Evolutionary conservation across 1,284 basidiomycete genomes (phyloP).

Genomic region (Fomes fomentarius): DNA sequence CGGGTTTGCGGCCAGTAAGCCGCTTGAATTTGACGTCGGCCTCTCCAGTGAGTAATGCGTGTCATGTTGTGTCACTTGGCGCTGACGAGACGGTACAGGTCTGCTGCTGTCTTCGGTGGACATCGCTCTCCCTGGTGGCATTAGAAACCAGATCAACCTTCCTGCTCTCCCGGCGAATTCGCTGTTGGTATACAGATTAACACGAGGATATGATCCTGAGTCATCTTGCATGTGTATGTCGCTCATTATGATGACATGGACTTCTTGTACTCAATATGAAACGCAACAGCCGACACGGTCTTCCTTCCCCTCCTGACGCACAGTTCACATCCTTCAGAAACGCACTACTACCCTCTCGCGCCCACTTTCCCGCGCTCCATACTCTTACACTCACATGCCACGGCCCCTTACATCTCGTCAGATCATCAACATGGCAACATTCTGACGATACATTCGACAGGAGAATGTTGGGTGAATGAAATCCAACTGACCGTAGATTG

Average conservation of each 20-base stretch:
- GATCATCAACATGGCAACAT: conserved; percentile 44
- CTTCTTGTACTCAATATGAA: neutral
- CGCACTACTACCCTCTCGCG: conserved; percentile 67
- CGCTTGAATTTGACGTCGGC: conserved; percentile 37
- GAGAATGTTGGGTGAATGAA: conserved; percentile 48
- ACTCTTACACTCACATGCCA: conserved; percentile 72
- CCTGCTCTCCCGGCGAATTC: conserved; percentile 54
- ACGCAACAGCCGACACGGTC: conserved; percentile 41
- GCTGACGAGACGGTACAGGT: conserved; percentile 16
- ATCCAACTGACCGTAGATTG: conserved; percentile 65
- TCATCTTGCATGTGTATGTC: conserved; percentile 23
- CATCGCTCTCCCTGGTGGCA: conserved; percentile 38
- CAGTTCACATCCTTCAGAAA: conserved; percentile 60
- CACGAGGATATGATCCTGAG: conserved; percentile 24
- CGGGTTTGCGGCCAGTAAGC: conserved; percentile 43
- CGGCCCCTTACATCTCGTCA: conserved; percentile 63
- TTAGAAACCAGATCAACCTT: conserved; percentile 30
- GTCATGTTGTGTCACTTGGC: neutral
- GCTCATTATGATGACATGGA: neutral
- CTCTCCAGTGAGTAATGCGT: conserved; percentile 49
- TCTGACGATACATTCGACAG: conserved; percentile 62
- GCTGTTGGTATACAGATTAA: conserved; percentile 65
- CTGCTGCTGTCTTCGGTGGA: conserved; percentile 26
- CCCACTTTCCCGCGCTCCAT: conserved; percentile 39
- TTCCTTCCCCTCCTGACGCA: conserved; percentile 63